Evolutionary conservation across 2,329 filamentous ascomycete genomes (phyloP).

Genomic region (Berkeleyomyces basicola): DNA sequence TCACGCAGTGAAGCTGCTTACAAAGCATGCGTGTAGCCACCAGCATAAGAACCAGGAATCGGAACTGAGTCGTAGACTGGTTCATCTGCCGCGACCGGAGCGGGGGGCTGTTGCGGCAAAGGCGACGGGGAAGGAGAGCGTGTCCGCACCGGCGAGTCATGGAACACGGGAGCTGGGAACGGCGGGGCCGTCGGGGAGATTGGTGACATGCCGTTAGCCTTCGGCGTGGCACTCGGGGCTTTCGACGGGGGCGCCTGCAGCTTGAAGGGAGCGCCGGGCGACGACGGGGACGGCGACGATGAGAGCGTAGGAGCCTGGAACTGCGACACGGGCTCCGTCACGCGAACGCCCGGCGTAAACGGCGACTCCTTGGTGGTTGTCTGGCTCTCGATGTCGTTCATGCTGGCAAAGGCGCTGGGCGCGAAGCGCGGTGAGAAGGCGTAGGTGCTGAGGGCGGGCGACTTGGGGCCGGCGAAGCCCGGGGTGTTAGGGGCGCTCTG

Average conservation of each 20-base stretch:
- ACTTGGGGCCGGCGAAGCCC: slow-evolving; percentile 39
- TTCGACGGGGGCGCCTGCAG: slow-evolving; percentile 72
- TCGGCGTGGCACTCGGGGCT: slow-evolving; percentile 62
- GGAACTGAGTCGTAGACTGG: slow-evolving; percentile 71
- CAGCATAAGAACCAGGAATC: slow-evolving; percentile 70
- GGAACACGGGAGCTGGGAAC: slow-evolving; percentile 8
- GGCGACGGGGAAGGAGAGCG: slow-evolving; percentile 18
- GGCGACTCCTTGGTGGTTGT: slow-evolving; percentile 18
- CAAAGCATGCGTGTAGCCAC: background rate
- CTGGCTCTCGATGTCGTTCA: slow-evolving; percentile 26
- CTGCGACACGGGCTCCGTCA: slow-evolving; percentile 46
- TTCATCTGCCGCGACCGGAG: slow-evolving; percentile 59
- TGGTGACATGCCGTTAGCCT: slow-evolving; percentile 45
- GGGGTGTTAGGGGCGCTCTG: slow-evolving; percentile 94
- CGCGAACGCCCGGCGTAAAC: slow-evolving; percentile 35
- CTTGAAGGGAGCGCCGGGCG: slow-evolving; percentile 48
- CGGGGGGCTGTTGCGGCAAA: slow-evolving; percentile 17
- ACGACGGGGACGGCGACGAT: slow-evolving; percentile 21
- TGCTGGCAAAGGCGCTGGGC: slow-evolving; percentile 36
- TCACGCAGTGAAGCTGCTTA: background rate
- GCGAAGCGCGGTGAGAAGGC: slow-evolving; percentile 46
- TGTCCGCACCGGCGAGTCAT: slow-evolving; percentile 19
- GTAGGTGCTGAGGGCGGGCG: slow-evolving; percentile 29
- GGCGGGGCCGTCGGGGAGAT: slow-evolving; percentile 24
- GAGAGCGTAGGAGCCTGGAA: slow-evolving; percentile 28